Conservation (phyloP, 2,329 filamentous ascomycete genomes). For the Eutypella sp. region DNA sequence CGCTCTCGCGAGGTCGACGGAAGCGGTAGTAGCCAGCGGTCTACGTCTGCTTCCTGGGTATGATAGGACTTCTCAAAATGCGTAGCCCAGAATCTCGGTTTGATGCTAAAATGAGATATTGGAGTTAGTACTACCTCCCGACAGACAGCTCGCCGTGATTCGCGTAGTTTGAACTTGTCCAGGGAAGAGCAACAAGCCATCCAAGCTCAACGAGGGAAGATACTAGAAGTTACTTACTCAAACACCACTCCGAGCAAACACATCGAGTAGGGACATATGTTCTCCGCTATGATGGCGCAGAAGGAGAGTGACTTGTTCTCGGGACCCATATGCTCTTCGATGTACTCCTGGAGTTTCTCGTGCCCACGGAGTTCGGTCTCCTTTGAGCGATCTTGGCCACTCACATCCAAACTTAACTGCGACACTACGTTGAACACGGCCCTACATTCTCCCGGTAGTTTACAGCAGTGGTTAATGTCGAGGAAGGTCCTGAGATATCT, state of each 20-base stretch:
- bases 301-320: not conserved
- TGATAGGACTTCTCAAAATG: constrained; percentile 5
- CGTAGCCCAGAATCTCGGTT: constrained; percentile 3
- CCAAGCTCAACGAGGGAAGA: too few relatives aligned
- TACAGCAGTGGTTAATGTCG: not conserved
- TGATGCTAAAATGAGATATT: not conserved
- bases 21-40: not conserved
- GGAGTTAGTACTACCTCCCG: too few relatives aligned
- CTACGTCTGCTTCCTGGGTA: constrained; percentile 1
- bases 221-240: not conserved
- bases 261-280: constrained; percentile 4
- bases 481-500: not conserved
- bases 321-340: not conserved
- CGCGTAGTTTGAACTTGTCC: too few relatives aligned
- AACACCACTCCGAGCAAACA: constrained; percentile 1
- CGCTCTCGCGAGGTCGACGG: not conserved
- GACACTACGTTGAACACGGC: not conserved
- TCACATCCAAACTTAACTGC: not conserved
- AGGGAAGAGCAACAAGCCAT: too few relatives aligned
- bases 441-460: not conserved
- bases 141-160: too few relatives aligned
- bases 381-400: not conserved
- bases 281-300: constrained; percentile 1
- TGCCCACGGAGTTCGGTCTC: not conserved
- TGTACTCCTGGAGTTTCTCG: not conserved